Evolutionary conservation across 2,329 filamentous ascomycete species (phyloP), one percentile per base, ranked within the genome.

Genomic region (Thielaviopsis punctulata): DNA sequence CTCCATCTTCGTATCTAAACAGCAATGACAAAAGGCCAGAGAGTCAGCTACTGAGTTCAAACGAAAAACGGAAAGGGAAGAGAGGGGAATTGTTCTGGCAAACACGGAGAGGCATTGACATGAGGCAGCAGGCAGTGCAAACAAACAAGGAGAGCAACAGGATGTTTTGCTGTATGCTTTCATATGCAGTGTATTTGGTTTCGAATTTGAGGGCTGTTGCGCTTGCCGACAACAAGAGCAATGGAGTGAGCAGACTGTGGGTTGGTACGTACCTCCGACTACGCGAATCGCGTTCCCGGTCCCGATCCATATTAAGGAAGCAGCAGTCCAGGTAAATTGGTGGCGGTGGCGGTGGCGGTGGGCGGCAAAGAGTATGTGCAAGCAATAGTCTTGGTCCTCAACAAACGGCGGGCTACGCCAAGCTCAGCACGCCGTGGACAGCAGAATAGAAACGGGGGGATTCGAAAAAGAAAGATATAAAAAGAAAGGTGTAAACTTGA

Each of bases 1-100:
- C 76, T 45, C 76, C 76, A 57, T 79, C 76, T 57, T 79, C 75
- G 59, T 76, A 79, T 61, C 75, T 78, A 55, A 45, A 33, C n/a
- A 24, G 12, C 25, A 24, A 22, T 41, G 15, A 23, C 13, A 15
- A 24, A 45, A 18, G 22, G n/a, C 21, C 15, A 36, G 30, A 3
- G 30, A n/a, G n/a, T 36, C n/a, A 36, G 30, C 9, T 36, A n/a
- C n/a, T 36, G 30, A 9, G 4, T 7, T n/a, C n/a, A 15, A 36
- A 36, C n/a, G n/a, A n/a, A n/a, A n/a, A n/a, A n/a, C n/a, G n/a
- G n/a, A n/a, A n/a, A n/a, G 9, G 13, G 13, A 36, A 15, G 30
- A 15, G 30, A 15, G 30, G 30, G 7, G 4, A 15, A 36, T 36
- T 36, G 30, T 9, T 36, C 4, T 15, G 30, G 30, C 30, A 36